Conservation (phyloP, 2,329 filamentous ascomycete genomes). For the Neopestalotiopsis rosae region DNA sequence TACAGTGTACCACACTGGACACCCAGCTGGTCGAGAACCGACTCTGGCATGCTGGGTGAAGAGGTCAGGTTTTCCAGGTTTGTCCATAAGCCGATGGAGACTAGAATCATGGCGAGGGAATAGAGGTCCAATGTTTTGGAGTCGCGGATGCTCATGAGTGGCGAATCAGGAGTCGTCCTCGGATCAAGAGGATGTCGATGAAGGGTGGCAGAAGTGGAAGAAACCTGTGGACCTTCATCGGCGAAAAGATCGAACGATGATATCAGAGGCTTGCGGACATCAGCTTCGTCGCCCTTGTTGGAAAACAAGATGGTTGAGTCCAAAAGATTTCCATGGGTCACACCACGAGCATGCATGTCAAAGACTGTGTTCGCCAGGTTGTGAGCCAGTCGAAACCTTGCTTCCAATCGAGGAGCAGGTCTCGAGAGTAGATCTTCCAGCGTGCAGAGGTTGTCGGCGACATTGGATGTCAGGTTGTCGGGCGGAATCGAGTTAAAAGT, state of each 20-base stretch:
- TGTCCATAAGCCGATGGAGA: conserved; percentile 79
- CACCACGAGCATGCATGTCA: conserved; percentile 71
- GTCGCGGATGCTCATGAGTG: conserved; percentile 54
- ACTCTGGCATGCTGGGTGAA: conserved; percentile 61
- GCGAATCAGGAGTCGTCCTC: conserved; percentile 53
- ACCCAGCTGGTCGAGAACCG: conserved; percentile 66
- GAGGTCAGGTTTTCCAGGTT: conserved; percentile 61
- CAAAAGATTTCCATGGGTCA: conserved; percentile 73
- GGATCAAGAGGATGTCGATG: conserved; percentile 74
- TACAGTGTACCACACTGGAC: conserved; percentile 76
- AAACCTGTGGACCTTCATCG: conserved; percentile 42
- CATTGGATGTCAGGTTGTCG: conserved; percentile 54
- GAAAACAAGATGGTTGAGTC: conserved; percentile 73
- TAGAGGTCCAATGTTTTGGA: conserved; percentile 72
- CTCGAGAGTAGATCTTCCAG: conserved; percentile 58
- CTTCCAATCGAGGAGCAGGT: conserved; percentile 70
- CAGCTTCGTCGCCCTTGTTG: conserved; percentile 54
- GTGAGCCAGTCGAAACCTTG: conserved; percentile 76
- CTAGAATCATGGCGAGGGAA: conserved; percentile 72
- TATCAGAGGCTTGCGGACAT: conserved; percentile 72
- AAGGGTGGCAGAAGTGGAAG: conserved; percentile 43
- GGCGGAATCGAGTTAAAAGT: conserved; percentile 65
- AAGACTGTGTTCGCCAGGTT: conserved; percentile 76
- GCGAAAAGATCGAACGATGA: conserved; percentile 79
- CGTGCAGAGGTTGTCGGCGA: conserved; percentile 57